These are phyloP conservation scores for Lolium perenne DNA, from an alignment of 176 grass and related monocot genomes.

Conservation along the genomic window DNA sequence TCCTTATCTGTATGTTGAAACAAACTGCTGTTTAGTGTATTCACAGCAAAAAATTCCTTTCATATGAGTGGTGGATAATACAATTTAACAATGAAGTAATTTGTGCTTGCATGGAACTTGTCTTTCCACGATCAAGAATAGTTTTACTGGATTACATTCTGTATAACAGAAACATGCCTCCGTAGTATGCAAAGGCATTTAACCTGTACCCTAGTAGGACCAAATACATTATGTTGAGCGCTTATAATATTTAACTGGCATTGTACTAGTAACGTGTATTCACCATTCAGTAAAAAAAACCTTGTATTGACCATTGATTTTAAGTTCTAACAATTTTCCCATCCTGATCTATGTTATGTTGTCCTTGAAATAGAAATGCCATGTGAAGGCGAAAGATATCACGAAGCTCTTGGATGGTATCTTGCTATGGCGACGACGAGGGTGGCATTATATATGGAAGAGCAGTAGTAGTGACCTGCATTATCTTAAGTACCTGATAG, in stretches of 20 bases:
- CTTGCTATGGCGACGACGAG: slow-evolving; percentile 56
- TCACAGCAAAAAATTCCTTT: not conserved
- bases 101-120: not conserved
- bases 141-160: too few relatives aligned
- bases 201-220: not conserved
- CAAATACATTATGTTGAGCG: too few relatives aligned
- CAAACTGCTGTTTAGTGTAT: not conserved
- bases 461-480: slow-evolving; percentile 31
- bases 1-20: not conserved
- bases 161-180: too few relatives aligned
- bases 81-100: not conserved
- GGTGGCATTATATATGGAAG: slow-evolving; percentile 33
- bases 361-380: too few relatives aligned
- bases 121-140: not conserved
- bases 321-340: too few relatives aligned
- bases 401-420: slow-evolving; percentile 80
- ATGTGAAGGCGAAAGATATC: too few relatives aligned
- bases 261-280: too few relatives aligned
- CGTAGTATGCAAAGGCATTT: too few relatives aligned
- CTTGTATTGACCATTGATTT: too few relatives aligned
- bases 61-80: not conserved
- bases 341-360: too few relatives aligned
- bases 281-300: too few relatives aligned
- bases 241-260: too few relatives aligned
- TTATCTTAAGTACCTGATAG: slow-evolving; percentile 26